Percentiles rank a stretch among this genome's conserved stretches.
Conservation (phyloP, 495 filamentous ascomycete species). For the Daldinia vernicosa region DNA sequence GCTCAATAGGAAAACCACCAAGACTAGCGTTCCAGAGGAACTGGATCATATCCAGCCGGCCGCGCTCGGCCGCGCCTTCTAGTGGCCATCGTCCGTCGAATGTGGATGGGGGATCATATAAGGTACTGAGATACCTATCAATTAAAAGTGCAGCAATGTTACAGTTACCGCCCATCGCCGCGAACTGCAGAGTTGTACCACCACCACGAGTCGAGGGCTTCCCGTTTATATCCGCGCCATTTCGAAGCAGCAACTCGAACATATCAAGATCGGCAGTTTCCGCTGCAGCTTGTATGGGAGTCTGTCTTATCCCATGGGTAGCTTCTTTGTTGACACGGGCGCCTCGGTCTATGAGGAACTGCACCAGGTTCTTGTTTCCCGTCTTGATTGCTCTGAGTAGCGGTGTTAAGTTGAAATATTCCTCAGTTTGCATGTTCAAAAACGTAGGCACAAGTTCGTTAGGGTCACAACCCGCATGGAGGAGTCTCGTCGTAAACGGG, state of each 20-base stretch:
- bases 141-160: conserved; percentile 39
- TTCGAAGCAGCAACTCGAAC: conserved; percentile 26
- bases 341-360: conserved; percentile 44
- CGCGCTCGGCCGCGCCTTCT: conserved; percentile 54
- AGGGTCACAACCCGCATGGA: conserved; percentile 13
- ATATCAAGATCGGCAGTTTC: conserved; percentile 41
- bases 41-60: conserved; percentile 57
- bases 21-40: conserved; percentile 49
- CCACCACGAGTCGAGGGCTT: conserved; percentile 39
- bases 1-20: conserved; percentile 17
- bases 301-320: conserved; percentile 19
- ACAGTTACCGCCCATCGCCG: conserved; percentile 36
- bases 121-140: conserved; percentile 31
- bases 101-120: conserved; percentile 30
- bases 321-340: conserved; percentile 45
- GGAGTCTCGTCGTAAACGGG: conserved; percentile 3
- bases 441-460: neutral
- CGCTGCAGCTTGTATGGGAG: conserved; percentile 46
- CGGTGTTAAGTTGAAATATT: conserved; percentile 10
- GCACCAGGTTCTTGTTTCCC: conserved; percentile 34
- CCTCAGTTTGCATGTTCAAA: too few relatives aligned
- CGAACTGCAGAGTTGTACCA: conserved; percentile 37
- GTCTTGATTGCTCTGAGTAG: conserved; percentile 26
- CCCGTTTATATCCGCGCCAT: conserved; percentile 16
- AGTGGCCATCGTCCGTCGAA: conserved; percentile 52